These are phyloP conservation scores for Lophium mytilinum DNA, from an alignment of 495 filamentous ascomycete species.

Conservation along the genomic window DNA sequence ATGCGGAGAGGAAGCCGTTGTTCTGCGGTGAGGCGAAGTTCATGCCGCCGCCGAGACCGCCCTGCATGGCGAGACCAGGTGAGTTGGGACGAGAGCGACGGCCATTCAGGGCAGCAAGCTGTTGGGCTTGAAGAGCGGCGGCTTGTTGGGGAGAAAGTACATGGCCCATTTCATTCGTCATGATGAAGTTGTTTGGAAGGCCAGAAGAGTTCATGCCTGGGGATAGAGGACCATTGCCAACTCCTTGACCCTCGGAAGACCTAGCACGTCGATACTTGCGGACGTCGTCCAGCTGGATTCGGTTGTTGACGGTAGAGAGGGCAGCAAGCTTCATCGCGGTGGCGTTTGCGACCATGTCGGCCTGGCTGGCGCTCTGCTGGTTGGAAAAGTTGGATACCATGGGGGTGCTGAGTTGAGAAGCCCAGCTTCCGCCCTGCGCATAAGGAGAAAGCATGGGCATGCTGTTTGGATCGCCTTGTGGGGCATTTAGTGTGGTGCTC, in stretches of 20 bases:
- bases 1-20: slow-evolving; percentile 89
- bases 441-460: slow-evolving; percentile 87
- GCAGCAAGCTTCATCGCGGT: slow-evolving; percentile 98
- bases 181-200: slow-evolving; percentile 61
- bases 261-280: slow-evolving; percentile 87
- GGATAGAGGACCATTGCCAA: slow-evolving; percentile 34
- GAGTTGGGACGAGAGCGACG: slow-evolving; percentile 88
- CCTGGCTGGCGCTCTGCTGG: slow-evolving; percentile 55
- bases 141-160: slow-evolving; percentile 77
- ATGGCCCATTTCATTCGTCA: slow-evolving; percentile 89
- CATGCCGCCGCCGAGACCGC: slow-evolving; percentile 51
- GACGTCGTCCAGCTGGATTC: slow-evolving; percentile 91
- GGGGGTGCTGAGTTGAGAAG: slow-evolving; percentile 95
- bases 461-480: slow-evolving; percentile 56
- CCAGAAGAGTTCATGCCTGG: slow-evolving; percentile 39
- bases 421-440: slow-evolving; percentile 79
- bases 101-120: slow-evolving; percentile 63
- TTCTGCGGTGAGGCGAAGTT: slow-evolving; percentile 85
- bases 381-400: slow-evolving; percentile 76
- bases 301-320: slow-evolving; percentile 94
- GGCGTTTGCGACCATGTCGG: slow-evolving; percentile 97
- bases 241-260: slow-evolving; percentile 71
- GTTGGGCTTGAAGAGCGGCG: slow-evolving; percentile 74
- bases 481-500: slow-evolving; percentile 69
- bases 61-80: slow-evolving; percentile 79